A percentile compares a stretch with the other conserved stretches of the same genome.
These are phyloP conservation scores for Neonectria sp. DNA, from an alignment of 2,329 filamentous ascomycete genomes.

Conservation along the genomic window DNA sequence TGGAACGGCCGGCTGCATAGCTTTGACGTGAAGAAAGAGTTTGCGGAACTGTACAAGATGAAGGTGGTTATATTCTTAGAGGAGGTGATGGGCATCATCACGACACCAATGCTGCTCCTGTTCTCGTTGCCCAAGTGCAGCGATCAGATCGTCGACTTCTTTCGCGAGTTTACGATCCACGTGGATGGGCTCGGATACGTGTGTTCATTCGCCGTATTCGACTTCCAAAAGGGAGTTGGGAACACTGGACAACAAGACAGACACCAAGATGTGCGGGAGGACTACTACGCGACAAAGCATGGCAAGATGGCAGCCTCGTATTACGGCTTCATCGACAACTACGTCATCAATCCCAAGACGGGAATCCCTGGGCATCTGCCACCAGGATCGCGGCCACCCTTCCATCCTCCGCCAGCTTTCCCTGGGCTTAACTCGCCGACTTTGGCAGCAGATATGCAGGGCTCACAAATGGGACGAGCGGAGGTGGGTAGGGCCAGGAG, in stretches of 20 bases:
- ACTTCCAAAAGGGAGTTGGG: conserved; percentile 87
- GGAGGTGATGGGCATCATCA: conserved; percentile 91
- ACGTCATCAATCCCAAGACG: conserved; percentile 81
- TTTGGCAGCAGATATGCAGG: conserved; percentile 69
- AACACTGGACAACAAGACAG: conserved; percentile 57
- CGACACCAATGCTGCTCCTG: conserved; percentile 91
- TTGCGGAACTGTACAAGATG: conserved; percentile 91
- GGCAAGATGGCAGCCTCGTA: conserved; percentile 99
- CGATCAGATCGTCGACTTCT: conserved; percentile 96
- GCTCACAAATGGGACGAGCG: conserved; percentile 61
- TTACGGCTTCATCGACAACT: conserved; percentile 95
- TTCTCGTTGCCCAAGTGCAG: conserved; percentile 89
- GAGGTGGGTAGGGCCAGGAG: conserved; percentile 62
- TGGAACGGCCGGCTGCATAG: conserved; percentile 95
- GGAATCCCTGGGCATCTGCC: conserved; percentile 74
- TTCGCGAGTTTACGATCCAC: conserved; percentile 96
- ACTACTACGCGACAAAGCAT: conserved; percentile 96
- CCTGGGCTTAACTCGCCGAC: conserved; percentile 78
- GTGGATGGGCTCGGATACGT: conserved; percentile 97
- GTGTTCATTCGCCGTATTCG: conserved; percentile 97
- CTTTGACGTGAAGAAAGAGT: conserved; percentile 92
- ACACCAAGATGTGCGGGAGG: conserved; percentile 80
- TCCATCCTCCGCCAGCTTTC: conserved; percentile 83
- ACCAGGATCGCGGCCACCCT: conserved; percentile 67
- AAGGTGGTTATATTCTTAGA: conserved; percentile 93